Evolutionary conservation across 2,329 filamentous ascomycete species (phyloP), one percentile per base, ranked within the genome.

Genomic region (Sporothrix mexicana): DNA sequence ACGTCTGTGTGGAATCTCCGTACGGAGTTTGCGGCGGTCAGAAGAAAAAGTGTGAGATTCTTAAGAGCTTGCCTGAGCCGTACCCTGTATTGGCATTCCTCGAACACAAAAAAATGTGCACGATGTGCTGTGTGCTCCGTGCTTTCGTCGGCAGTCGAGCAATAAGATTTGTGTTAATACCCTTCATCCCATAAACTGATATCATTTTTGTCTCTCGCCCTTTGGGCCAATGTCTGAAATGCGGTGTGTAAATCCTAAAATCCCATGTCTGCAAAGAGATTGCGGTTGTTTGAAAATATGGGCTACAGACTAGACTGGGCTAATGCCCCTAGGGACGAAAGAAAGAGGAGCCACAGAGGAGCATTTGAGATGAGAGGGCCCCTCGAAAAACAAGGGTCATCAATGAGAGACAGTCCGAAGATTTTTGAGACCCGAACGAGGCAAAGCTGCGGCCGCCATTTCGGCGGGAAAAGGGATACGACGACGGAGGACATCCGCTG

Each of bases 231-330:
- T 30, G 59, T n/a, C 36, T 41, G 57, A 62, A 62, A 45, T 62
- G 59, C 59, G 59, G 36, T 62, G 59, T 62, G 36, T 45, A 30
- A 2, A 3, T 5, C 30, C 3, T 36, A 45, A 23, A 62, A 45
- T 62, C 59, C 59, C 59, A 62, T 62, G 36, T 61, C 10, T 61
- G 51, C 51, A 55, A 61, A 61, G 41, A 66, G 41, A 66, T 66
- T 47, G 61, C 61, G 20, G 41, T 47, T 47, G 41, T 25, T 66
- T 23, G 41, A 66, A 66, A 66, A 20, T 36, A 36, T 36, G 6
- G 61, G 61, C 30, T 43, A 43, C 12, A 17, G 7, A 47, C 8
- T 20, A 55, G 51, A 5, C 9, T n/a, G 20, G 51, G 20, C 20
- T 20, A 55, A 55, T n/a, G 51, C 20, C 20, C 51, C 20, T n/a